Base-by-base conservation (phyloP, 306 rosid genomes). In the Hippophae gyantsensis region DNA sequence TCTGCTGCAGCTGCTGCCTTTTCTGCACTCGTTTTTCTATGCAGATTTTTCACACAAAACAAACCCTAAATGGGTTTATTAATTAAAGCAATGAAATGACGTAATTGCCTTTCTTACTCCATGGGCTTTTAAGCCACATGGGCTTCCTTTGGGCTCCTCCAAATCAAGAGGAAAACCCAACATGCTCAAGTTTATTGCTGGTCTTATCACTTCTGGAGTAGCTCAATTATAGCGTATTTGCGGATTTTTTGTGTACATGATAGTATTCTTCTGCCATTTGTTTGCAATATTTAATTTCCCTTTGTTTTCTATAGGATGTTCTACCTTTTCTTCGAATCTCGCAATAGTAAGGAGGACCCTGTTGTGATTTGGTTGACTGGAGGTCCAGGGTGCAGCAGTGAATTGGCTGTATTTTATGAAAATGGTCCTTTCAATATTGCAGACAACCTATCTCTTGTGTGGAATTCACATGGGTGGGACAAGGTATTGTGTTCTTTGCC, bases 331-430 rank as follows among this genome's bases (percentile, higher is more conserved):
- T 90, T 90, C 38, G 89, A 88, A 74, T 92, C 99, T 0, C 84
- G 99, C 59, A 80, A 58, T 63, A 82, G 70, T 73, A 77, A 83
- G 82, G 60, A 76, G 70, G 99, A 87, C 53, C 99, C 99, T 71
- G 76, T 92, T 61, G 99, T 92, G 43, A 89, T 92, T 53, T 92
- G 99, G 99, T 79, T 88, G 72, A 92, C 96, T 44, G 99, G 99
- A 72, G 99, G 99, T 5, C 99, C 99, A 45, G 99, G 99, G 6
- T 92, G 99, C 71, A 88, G 99, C 63, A 87, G 99, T 74, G 99
- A 92, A 78, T 68, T 92, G 89, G 99, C 99, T 25, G 67, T 88
- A 73, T 92, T 92, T 72, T 92, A 85, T 61, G 99, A 92, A 54
- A 92, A 92, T 53, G 99, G 99, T 12, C 99, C 96, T 60, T 92